These are phyloP conservation scores for Rhizopus stolonifer DNA, from an alignment of 371 early-diverging fungal genomes.

Conservation along the genomic window DNA sequence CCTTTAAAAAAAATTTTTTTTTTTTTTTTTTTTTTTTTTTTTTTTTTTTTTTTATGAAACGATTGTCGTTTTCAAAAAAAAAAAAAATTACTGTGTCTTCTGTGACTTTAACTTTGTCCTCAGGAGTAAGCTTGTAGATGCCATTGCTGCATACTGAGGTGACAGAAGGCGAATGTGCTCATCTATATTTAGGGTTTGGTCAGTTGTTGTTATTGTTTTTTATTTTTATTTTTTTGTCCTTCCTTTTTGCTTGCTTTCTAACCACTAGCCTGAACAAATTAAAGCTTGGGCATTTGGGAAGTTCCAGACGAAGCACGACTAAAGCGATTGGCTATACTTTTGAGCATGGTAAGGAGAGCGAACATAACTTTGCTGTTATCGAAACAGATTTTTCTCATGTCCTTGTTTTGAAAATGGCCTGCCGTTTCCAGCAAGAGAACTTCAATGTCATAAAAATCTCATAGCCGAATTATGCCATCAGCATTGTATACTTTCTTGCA, in stretches of 20 bases:
- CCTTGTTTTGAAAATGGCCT: constrained; percentile 7
- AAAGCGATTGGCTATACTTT: constrained; percentile 5
- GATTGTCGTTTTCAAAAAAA: constrained; percentile 9
- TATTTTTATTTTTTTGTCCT: no score
- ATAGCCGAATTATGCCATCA: constrained; percentile 15
- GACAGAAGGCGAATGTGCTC: constrained; percentile 9
- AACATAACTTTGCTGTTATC: constrained; percentile 17
- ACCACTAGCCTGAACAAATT: constrained; percentile 9
- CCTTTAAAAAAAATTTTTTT: no score
- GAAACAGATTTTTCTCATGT: constrained; percentile 10
- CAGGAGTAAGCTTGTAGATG: constrained; percentile 6
- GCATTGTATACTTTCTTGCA: constrained; percentile 7
- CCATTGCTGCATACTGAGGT: constrained; percentile 14
- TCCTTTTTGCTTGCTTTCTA: constrained; percentile 7
- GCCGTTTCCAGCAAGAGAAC: constrained; percentile 11
- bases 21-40: no score
- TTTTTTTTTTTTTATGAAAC: no score
- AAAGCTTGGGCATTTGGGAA: constrained; percentile 9
- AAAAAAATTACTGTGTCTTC: constrained; percentile 12
- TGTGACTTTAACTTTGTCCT: constrained; percentile 10
- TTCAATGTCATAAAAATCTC: constrained; percentile 8
- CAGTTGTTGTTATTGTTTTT: constrained; percentile 7
- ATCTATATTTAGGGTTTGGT: constrained; percentile 16
- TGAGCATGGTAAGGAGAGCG: constrained; percentile 10
- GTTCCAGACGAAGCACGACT: constrained; percentile 5